phyloP scores from a whole-genome alignment of 2,329 filamentous ascomycete species.

The Rhytidhysteron rufulum region DNA sequence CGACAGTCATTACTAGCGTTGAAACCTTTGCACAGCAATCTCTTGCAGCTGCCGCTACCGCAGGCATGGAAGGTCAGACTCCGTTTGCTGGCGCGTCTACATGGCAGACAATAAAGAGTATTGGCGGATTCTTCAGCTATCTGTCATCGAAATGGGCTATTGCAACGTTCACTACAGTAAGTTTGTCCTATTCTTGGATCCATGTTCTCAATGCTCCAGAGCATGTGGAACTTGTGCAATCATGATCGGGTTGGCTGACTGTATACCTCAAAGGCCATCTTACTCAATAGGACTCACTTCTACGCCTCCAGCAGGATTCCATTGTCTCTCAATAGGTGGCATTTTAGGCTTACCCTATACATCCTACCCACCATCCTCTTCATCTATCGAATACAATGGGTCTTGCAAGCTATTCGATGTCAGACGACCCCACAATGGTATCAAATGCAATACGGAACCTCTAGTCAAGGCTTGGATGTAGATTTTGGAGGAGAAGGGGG shows the following conservation, averaged over 20 bases:
- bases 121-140: slow-evolving; percentile 87
- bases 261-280: slow-evolving; percentile 73
- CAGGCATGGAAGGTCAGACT: slow-evolving; percentile 24
- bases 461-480: slow-evolving; percentile 39
- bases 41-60: slow-evolving; percentile 41
- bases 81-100: slow-evolving; percentile 36
- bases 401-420: slow-evolving; percentile 85
- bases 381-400: slow-evolving; percentile 58
- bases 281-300: slow-evolving; percentile 88
- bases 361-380: slow-evolving; percentile 28
- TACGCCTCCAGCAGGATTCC: slow-evolving; percentile 85
- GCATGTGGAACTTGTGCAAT: too few relatives aligned
- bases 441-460: slow-evolving; percentile 44
- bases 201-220: too few relatives aligned
- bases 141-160: slow-evolving; percentile 90
- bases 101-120: slow-evolving; percentile 57
- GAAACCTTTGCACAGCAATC: slow-evolving; percentile 41
- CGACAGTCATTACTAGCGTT: slow-evolving; percentile 34
- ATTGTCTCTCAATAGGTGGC: slow-evolving; percentile 68
- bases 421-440: slow-evolving; percentile 62
- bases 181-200: slow-evolving; percentile 18
- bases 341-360: slow-evolving; percentile 36
- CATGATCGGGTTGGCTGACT: too few relatives aligned
- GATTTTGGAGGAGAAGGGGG: slow-evolving; percentile 58
- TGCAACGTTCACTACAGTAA: slow-evolving; percentile 73